Evolutionary conservation across 768 basidiomycete species (phyloP).

Genomic region (Lactarius hatsudake): DNA sequence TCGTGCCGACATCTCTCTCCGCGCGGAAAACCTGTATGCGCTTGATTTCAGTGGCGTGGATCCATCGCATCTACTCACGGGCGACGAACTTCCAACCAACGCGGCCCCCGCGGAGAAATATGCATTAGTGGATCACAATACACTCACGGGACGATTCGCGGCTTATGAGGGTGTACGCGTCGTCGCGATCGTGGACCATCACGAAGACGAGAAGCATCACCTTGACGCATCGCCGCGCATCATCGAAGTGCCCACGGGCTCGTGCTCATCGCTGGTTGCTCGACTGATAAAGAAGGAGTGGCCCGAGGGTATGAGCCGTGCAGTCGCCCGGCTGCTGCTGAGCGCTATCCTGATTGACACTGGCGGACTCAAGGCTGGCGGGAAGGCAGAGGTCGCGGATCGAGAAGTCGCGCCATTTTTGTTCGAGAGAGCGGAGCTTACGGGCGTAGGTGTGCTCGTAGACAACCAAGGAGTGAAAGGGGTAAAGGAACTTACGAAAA

Average conservation of each 20-base stretch:
- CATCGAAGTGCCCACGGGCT: conserved; percentile 65
- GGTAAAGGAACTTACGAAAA: conserved; percentile 48
- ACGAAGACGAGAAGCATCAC: conserved; percentile 78
- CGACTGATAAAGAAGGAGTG: conserved; percentile 28
- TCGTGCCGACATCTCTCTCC: conserved; percentile 66
- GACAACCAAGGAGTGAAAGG: conserved; percentile 41
- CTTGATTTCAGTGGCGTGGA: conserved; percentile 57
- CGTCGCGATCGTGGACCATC: conserved; percentile 84
- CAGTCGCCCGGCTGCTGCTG: conserved; percentile 36
- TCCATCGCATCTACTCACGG: conserved; percentile 57
- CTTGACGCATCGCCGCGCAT: conserved; percentile 61
- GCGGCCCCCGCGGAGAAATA: conserved; percentile 45
- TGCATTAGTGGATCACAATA: conserved; percentile 91
- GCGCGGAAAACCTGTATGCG: conserved; percentile 85
- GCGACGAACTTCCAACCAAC: conserved; percentile 56
- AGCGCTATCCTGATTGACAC: conserved; percentile 87
- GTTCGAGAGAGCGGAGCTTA: conserved; percentile 51
- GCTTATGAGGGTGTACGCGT: conserved; percentile 40
- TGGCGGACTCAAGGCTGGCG: conserved; percentile 66
- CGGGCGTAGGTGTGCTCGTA: conserved; percentile 29
- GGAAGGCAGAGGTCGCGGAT: conserved; percentile 73
- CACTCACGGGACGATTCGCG: conserved; percentile 47
- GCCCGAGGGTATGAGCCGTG: conserved; percentile 24
- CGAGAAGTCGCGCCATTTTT: conserved; percentile 62
- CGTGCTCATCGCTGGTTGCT: conserved; percentile 71